Evolutionary conservation across 1,284 basidiomycete genomes (phyloP).

Genomic region (Leccinum angustisporum): DNA sequence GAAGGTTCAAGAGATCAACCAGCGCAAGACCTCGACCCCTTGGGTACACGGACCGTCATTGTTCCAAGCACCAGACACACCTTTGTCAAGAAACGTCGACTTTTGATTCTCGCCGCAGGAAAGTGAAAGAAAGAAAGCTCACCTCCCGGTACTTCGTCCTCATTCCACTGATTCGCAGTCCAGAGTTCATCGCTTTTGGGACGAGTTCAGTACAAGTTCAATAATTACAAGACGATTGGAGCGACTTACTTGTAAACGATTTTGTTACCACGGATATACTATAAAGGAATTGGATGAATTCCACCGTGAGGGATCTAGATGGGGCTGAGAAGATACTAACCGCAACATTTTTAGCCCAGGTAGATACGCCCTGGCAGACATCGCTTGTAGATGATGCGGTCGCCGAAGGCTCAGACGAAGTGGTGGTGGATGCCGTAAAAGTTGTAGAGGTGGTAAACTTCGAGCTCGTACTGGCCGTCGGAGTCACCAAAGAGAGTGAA

Average conservation of each 20-base stretch:
- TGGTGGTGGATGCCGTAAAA: background rate
- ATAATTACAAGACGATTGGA: background rate
- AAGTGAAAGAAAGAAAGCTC: background rate
- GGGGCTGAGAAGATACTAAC: background rate
- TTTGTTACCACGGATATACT: background rate
- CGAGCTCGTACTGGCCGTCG: background rate
- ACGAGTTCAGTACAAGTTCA: background rate
- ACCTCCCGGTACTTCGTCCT: background rate
- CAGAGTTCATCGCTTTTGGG: background rate
- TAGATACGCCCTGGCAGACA: background rate
- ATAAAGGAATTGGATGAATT: background rate
- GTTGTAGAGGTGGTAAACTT: background rate
- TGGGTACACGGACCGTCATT: too few relatives aligned
- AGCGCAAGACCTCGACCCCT: too few relatives aligned
- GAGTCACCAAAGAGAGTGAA: background rate
- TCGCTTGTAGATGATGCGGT: background rate
- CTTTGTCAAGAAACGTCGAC: too few relatives aligned
- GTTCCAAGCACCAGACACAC: too few relatives aligned
- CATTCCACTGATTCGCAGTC: background rate
- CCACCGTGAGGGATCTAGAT: background rate
- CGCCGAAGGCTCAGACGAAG: background rate
- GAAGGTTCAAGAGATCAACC: too few relatives aligned
- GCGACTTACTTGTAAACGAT: background rate
- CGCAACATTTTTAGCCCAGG: background rate
- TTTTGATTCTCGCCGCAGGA: too few relatives aligned